These are phyloP conservation scores for Salvia miltiorrhiza DNA, from an alignment of 257 asterid genomes.

Conservation along the genomic window DNA sequence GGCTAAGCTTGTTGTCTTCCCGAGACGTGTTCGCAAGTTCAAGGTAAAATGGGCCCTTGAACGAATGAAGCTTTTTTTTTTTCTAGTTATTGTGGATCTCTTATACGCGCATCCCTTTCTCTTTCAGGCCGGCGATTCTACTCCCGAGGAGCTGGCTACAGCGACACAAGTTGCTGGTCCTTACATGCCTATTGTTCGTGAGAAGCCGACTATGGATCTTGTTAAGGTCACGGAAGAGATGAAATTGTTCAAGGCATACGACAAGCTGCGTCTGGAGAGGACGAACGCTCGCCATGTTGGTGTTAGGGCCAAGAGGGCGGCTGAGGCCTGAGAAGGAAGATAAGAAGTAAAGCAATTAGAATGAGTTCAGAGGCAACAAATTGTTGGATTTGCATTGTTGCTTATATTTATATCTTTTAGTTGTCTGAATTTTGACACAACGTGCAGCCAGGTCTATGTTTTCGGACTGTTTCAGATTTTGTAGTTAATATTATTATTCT, in stretches of 20 bases:
- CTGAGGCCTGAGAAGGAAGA: conserved; percentile 75
- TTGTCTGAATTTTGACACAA: conserved; percentile 2
- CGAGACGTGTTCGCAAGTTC: conserved; percentile 54
- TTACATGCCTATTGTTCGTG: conserved; percentile 47
- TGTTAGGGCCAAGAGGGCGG: conserved; percentile 60
- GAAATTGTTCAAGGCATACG: conserved; percentile 58
- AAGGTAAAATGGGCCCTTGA: conserved; percentile 35
- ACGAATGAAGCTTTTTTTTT: neutral
- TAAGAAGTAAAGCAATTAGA: conserved; percentile 38
- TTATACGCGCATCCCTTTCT: neutral
- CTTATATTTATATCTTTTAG: neutral
- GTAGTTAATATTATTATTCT: neutral
- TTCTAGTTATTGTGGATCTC: neutral
- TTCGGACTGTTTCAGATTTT: neutral
- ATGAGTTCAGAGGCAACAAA: neutral
- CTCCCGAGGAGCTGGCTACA: conserved; percentile 63
- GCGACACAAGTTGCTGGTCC: conserved; percentile 60
- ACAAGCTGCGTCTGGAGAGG: conserved; percentile 61
- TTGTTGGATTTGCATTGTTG: conserved; percentile 11
- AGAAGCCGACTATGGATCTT: conserved; percentile 59
- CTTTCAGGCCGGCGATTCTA: conserved; percentile 54
- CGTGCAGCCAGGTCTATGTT: neutral
- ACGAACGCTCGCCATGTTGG: conserved; percentile 58
- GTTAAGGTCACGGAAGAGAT: conserved; percentile 56
- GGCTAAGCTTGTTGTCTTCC: conserved; percentile 77